These are phyloP conservation scores for Citrus glauca DNA, from an alignment of 345 rosid genomes.

Conservation along the genomic window DNA sequence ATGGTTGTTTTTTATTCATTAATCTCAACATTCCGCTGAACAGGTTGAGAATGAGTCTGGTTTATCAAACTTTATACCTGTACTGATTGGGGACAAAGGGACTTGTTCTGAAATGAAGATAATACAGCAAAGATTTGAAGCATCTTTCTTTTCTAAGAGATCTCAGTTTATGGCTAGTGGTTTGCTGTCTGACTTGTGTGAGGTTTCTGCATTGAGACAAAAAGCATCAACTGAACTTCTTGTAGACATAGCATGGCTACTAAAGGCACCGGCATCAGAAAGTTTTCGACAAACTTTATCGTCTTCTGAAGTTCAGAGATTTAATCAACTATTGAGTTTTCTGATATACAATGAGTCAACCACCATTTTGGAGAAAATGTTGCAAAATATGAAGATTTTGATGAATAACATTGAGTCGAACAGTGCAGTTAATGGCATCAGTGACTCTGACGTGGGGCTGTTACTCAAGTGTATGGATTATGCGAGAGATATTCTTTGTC, in stretches of 20 bases:
- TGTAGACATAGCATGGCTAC: constrained; percentile 84
- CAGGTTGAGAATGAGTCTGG: constrained; percentile 93
- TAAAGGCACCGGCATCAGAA: constrained; percentile 60
- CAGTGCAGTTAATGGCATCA: constrained; percentile 22
- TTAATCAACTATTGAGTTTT: constrained; percentile 50
- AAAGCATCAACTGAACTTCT: constrained; percentile 54
- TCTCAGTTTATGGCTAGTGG: constrained; percentile 24
- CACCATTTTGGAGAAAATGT: constrained; percentile 49
- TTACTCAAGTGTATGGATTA: constrained; percentile 43
- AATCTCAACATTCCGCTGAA: background rate
- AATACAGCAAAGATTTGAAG: constrained; percentile 57
- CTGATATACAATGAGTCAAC: constrained; percentile 51
- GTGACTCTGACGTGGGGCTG: constrained; percentile 38
- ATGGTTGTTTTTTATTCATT: background rate
- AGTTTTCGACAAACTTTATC: constrained; percentile 32
- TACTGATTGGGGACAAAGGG: constrained; percentile 64
- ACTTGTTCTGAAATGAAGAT: constrained; percentile 71
- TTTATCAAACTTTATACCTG: constrained; percentile 83
- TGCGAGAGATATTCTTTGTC: constrained; percentile 33
- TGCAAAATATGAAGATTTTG: constrained; percentile 45
- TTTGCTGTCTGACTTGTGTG: constrained; percentile 34
- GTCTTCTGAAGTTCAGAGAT: constrained; percentile 64
- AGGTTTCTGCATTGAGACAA: constrained; percentile 41
- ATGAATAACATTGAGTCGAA: constrained; percentile 33
- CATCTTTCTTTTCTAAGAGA: constrained; percentile 32